Percentiles rank a stretch among this genome's conserved stretches.
Conservation (phyloP, 2,329 filamentous ascomycete species). For the Fusarium xyrophilum region DNA sequence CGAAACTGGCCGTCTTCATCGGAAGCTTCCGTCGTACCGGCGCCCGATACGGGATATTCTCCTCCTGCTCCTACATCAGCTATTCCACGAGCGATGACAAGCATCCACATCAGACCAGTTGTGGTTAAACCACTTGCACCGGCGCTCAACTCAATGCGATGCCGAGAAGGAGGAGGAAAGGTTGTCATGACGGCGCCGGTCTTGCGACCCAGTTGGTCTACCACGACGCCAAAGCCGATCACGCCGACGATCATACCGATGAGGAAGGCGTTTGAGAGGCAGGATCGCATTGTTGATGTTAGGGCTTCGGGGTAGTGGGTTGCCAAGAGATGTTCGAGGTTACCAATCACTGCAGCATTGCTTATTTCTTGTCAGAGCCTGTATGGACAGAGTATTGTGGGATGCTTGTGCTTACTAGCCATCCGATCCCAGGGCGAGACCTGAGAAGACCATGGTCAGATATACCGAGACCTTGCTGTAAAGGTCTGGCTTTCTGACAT, state of each 20-base stretch:
- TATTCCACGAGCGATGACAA: constrained; percentile 4
- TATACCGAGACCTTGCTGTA: constrained; percentile 4
- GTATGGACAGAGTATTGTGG: neutral
- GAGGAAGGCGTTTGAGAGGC: neutral
- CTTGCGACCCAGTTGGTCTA: constrained; percentile 8
- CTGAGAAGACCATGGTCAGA: constrained; percentile 1
- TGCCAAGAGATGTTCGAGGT: neutral
- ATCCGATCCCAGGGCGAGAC: constrained; percentile 3
- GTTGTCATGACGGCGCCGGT: constrained; percentile 10
- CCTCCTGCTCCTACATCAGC: constrained; percentile 1
- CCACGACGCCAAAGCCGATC: neutral
- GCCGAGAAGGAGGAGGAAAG: neutral
- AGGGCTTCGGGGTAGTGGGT: constrained; percentile 1
- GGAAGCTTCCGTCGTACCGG: neutral
- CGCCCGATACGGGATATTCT: constrained; percentile 8
- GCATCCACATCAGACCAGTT: constrained; percentile 3
- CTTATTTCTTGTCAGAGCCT: neutral
- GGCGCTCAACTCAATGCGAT: constrained; percentile 1
- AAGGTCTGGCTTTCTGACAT: neutral
- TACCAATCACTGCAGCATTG: constrained; percentile 1
- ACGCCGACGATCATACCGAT: neutral
- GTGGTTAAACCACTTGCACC: neutral
- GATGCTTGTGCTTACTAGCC: neutral
- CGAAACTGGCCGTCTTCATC: constrained; percentile 10
- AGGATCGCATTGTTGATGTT: neutral